Conservation (phyloP, 2,329 filamentous ascomycete species). For the Neurospora crassa region DNA sequence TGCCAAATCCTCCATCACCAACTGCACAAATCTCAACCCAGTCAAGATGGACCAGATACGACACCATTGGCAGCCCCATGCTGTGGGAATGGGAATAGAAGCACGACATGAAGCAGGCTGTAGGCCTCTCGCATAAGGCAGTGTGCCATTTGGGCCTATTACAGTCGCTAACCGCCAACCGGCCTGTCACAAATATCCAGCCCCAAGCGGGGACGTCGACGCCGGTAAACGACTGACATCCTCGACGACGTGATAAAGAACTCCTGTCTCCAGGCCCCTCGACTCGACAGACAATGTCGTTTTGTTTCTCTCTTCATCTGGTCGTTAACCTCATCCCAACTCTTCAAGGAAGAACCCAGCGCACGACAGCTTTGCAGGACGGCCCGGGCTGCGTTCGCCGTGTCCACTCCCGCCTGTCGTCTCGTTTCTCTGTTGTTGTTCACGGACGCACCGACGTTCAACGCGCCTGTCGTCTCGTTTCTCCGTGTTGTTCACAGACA, state of each 20-base stretch:
- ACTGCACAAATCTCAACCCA: neutral
- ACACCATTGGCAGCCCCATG: neutral
- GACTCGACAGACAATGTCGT: neutral
- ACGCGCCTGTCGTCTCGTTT: neutral
- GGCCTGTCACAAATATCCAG: neutral
- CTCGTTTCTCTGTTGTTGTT: neutral
- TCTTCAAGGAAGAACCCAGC: neutral
- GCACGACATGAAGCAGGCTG: neutral
- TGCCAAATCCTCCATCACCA: neutral
- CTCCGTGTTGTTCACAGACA: no score
- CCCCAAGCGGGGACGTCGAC: neutral
- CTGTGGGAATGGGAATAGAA: neutral
- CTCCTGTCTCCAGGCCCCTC: neutral
- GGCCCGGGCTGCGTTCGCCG: neutral
- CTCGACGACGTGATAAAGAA: neutral
- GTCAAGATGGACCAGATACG: neutral
- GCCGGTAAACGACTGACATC: neutral
- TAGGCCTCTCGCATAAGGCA: neutral
- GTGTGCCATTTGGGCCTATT: neutral
- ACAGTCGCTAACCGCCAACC: neutral
- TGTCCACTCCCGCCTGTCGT: neutral
- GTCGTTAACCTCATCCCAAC: neutral
- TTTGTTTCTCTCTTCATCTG: neutral
- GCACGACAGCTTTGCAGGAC: neutral
- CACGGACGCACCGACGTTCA: neutral